These are phyloP conservation scores for Mycena indigotica DNA, from an alignment of 768 basidiomycete genomes.

Conservation along the genomic window DNA sequence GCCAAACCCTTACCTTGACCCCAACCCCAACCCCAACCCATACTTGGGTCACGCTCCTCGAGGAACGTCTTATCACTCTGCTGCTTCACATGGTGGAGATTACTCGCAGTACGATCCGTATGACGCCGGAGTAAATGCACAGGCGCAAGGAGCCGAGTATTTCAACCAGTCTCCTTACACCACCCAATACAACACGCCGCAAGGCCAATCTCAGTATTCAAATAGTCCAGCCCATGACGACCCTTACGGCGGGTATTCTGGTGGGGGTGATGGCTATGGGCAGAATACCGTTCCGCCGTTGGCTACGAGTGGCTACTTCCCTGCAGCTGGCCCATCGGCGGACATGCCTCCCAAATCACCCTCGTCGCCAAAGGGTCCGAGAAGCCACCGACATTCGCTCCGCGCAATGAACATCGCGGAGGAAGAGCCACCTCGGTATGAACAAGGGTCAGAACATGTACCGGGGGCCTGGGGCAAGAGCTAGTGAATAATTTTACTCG, in stretches of 20 bases:
- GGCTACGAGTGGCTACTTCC: slow-evolving; percentile 17
- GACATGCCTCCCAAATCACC: slow-evolving; percentile 11
- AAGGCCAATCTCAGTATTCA: slow-evolving; percentile 29
- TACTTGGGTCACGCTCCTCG: slow-evolving; percentile 59
- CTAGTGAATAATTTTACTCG: slow-evolving; percentile 16
- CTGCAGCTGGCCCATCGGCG: slow-evolving; percentile 22
- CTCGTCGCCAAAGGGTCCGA: slow-evolving; percentile 20
- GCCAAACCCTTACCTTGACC: slow-evolving; percentile 39
- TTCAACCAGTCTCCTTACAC: slow-evolving; percentile 19
- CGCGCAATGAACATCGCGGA: slow-evolving; percentile 20
- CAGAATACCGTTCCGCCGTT: slow-evolving; percentile 45
- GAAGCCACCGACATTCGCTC: slow-evolving; percentile 21
- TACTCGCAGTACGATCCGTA: slow-evolving; percentile 59
- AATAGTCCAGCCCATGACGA: slow-evolving; percentile 22
- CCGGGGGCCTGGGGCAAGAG: slow-evolving; percentile 59
- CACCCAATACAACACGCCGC: slow-evolving; percentile 28
- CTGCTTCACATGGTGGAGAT: slow-evolving; percentile 42
- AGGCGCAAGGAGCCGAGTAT: slow-evolving; percentile 32
- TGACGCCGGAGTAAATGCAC: slow-evolving; percentile 29
- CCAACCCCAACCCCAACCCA: slow-evolving; percentile 27
- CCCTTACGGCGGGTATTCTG: slow-evolving; percentile 53
- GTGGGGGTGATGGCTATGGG: slow-evolving; percentile 63
- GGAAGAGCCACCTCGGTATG: slow-evolving; percentile 71
- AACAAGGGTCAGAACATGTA: slow-evolving; percentile 49
- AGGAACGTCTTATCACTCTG: slow-evolving; percentile 39